Percentiles rank a stretch among this genome's conserved stretches.
Conservation (phyloP, 2,329 filamentous ascomycete species). For the Fusarium equiseti region DNA sequence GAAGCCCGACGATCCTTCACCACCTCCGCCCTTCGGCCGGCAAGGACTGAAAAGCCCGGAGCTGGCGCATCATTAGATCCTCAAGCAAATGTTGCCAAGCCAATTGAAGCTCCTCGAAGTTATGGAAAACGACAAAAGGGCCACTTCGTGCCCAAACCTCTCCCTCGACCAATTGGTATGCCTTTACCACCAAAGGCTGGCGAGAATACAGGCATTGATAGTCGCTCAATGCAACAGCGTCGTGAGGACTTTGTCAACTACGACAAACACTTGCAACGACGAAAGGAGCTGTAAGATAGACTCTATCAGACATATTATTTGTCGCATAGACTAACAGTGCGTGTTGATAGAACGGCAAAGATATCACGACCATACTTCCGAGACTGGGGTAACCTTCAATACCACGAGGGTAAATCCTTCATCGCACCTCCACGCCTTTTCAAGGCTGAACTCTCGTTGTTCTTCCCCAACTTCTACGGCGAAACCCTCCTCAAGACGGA, state of each 20-base stretch:
- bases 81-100: conserved; percentile 56
- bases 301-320: too few relatives aligned
- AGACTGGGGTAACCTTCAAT: conserved; percentile 88
- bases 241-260: conserved; percentile 86
- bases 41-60: conserved; percentile 52
- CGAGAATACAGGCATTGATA: conserved; percentile 84
- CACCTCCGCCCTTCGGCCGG: conserved; percentile 55
- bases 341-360: conserved; percentile 70
- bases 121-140: conserved; percentile 67
- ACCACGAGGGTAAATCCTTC: conserved; percentile 93
- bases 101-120: conserved; percentile 69
- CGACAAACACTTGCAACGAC: conserved; percentile 82
- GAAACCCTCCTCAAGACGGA: conserved; percentile 74
- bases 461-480: conserved; percentile 92
- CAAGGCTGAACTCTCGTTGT: conserved; percentile 83
- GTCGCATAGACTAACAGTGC: conserved; percentile 9
- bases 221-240: conserved; percentile 73
- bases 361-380: conserved; percentile 93
- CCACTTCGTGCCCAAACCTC: conserved; percentile 68
- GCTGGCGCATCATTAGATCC: conserved; percentile 54
- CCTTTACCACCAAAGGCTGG: conserved; percentile 77
- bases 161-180: conserved; percentile 85
- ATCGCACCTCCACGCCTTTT: conserved; percentile 87
- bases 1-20: conserved; percentile 64
- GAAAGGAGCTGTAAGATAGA: conserved; percentile 76